Percentiles rank a stretch among this genome's conserved stretches.
Evolutionary conservation across 2,329 filamentous ascomycete species (phyloP).

Genomic region (Diaporthe australafricana): DNA sequence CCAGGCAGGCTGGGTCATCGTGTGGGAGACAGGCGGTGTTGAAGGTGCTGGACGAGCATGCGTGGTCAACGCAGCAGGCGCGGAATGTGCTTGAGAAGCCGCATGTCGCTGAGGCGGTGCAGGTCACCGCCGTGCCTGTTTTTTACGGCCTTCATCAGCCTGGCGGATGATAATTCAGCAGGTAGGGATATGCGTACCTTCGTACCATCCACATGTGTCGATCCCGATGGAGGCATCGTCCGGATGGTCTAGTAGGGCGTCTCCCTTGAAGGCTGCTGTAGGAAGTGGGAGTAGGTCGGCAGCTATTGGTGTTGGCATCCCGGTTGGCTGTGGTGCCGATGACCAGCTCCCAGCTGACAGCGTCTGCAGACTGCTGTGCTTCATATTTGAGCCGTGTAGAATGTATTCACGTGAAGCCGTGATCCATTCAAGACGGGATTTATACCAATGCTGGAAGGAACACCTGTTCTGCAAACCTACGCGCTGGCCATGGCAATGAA

Average conservation of each 20-base stretch:
- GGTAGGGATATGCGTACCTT: neutral
- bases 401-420: accelerated
- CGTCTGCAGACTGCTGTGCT: no score
- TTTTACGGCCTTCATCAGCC: neutral
- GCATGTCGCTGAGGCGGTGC: neutral
- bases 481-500: no score
- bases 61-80: neutral
- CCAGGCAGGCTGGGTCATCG: neutral
- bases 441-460: neutral
- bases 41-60: slow-evolving; percentile 10
- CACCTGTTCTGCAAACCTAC: neutral
- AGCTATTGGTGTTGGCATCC: neutral
- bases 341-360: neutral
- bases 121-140: slow-evolving; percentile 3
- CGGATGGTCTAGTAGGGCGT: no score
- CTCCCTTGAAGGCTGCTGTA: neutral
- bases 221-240: neutral
- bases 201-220: neutral
- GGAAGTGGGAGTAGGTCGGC: neutral
- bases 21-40: neutral
- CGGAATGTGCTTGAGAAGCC: neutral
- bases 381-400: neutral
- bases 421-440: no score
- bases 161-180: neutral
- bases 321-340: neutral